Conservation (phyloP, 371 early-diverging fungal genomes). For the Mucor piriformis region DNA sequence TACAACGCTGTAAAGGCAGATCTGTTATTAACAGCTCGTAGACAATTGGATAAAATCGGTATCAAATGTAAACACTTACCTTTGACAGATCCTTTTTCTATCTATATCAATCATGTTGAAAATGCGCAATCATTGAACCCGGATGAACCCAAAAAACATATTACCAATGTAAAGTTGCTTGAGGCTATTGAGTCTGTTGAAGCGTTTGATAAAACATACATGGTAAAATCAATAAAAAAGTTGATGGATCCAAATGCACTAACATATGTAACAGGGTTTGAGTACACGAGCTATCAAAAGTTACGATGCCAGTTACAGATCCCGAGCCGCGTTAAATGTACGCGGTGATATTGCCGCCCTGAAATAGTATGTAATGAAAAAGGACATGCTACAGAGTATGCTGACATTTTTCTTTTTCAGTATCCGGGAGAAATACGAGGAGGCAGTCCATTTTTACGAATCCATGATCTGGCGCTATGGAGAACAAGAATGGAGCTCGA, state of each 20-base stretch:
- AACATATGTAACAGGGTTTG: constrained; percentile 20
- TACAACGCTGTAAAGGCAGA: constrained; percentile 81
- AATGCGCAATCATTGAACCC: constrained; percentile 14
- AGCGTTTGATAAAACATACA: constrained; percentile 76
- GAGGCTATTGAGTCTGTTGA: constrained; percentile 64
- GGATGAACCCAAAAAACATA: constrained; percentile 30
- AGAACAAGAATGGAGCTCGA: constrained; percentile 70
- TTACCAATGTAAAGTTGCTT: constrained; percentile 69
- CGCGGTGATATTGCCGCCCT: constrained; percentile 79
- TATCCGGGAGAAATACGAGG: constrained; percentile 63
- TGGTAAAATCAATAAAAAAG: constrained; percentile 21
- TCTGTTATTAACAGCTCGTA: constrained; percentile 73
- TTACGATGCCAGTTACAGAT: constrained; percentile 67
- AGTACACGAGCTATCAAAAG: constrained; percentile 71
- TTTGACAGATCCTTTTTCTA: constrained; percentile 56
- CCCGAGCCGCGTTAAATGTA: constrained; percentile 63
- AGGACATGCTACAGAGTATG: background rate
- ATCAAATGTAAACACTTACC: constrained; percentile 59
- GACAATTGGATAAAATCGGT: constrained; percentile 79
- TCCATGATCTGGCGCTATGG: constrained; percentile 65
- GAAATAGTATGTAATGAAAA: constrained; percentile 65
- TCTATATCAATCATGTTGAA: constrained; percentile 46
- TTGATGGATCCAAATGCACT: background rate
- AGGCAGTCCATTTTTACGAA: constrained; percentile 72
- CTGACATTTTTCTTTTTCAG: constrained; percentile 32